These are phyloP conservation scores for Cunninghamia lanceolata DNA, from an alignment of 75 land plant genomes.

Conservation along the genomic window DNA sequence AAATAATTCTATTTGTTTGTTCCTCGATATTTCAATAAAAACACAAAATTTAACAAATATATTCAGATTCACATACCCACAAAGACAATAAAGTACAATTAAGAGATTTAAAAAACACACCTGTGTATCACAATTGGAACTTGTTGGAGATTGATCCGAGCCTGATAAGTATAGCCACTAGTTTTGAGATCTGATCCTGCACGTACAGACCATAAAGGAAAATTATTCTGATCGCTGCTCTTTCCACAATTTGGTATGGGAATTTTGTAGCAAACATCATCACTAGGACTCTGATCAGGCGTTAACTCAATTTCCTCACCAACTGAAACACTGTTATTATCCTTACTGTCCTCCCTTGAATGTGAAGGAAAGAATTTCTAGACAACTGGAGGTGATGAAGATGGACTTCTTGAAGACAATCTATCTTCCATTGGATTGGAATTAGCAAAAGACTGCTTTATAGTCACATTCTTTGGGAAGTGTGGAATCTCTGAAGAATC, in stretches of 20 bases:
- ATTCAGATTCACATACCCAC: not conserved
- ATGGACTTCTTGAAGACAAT: constrained; percentile 33
- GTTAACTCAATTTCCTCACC: constrained; percentile 14
- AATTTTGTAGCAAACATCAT: constrained; percentile 21
- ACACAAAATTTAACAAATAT: not conserved
- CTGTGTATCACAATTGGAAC: constrained; percentile 58
- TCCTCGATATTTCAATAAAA: constrained; percentile 28
- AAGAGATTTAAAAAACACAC: constrained; percentile 20
- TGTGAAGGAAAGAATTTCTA: constrained; percentile 54
- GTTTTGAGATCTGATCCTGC: constrained; percentile 12
- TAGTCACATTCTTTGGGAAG: constrained; percentile 28
- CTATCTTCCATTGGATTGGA: constrained; percentile 51
- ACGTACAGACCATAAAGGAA: constrained; percentile 7
- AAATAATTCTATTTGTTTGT: constrained; percentile 63
- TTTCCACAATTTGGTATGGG: constrained; percentile 31
- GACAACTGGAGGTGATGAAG: constrained; percentile 52
- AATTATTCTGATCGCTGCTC: constrained; percentile 18
- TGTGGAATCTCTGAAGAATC: constrained; percentile 39
- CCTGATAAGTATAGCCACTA: constrained; percentile 57
- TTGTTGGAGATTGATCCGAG: constrained; percentile 83
- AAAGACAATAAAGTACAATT: not conserved
- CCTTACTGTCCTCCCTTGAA: constrained; percentile 19
- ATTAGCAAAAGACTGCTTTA: constrained; percentile 44
- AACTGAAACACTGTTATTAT: constrained; percentile 18
- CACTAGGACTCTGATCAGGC: constrained; percentile 20